Percentiles rank a stretch among this genome's conserved stretches.
Conservation (phyloP, 2,329 filamentous ascomycete species). For the Trichoderma simmonsii region DNA sequence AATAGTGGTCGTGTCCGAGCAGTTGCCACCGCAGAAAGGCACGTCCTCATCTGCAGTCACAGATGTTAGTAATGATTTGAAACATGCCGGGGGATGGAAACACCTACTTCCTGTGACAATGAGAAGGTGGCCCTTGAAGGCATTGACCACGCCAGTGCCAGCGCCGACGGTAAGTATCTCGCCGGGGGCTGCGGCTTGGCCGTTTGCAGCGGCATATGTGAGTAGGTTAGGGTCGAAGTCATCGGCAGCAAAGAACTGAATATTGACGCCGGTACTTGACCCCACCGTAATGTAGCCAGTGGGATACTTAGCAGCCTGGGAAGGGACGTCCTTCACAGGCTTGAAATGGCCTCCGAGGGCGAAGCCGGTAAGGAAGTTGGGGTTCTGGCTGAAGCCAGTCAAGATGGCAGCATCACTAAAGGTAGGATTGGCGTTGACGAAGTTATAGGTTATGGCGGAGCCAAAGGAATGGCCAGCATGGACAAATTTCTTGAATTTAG, state of each 20-base stretch:
- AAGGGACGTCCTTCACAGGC: slow-evolving; percentile 35
- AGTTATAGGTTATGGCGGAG: slow-evolving; percentile 53
- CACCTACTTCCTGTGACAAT: slow-evolving; percentile 55
- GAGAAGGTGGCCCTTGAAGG: slow-evolving; percentile 53
- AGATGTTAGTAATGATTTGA: background rate
- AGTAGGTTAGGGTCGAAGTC: slow-evolving; percentile 56
- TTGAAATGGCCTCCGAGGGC: slow-evolving; percentile 46
- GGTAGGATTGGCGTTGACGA: slow-evolving; percentile 50
- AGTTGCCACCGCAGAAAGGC: slow-evolving; percentile 62
- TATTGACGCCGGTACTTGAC: slow-evolving; percentile 48
- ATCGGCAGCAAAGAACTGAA: slow-evolving; percentile 50
- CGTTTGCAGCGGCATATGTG: slow-evolving; percentile 41
- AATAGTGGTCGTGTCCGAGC: slow-evolving; percentile 43
- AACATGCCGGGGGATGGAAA: background rate
- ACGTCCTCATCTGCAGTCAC: slow-evolving; percentile 41
- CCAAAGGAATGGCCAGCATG: slow-evolving; percentile 66
- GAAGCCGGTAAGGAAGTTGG: slow-evolving; percentile 43
- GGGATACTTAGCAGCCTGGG: slow-evolving; percentile 34
- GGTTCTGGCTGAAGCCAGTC: slow-evolving; percentile 56
- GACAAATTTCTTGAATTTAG: slow-evolving; percentile 43
- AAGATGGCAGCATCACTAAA: slow-evolving; percentile 57
- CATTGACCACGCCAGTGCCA: slow-evolving; percentile 32
- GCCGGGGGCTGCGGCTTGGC: slow-evolving; percentile 56
- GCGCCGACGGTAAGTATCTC: slow-evolving; percentile 56
- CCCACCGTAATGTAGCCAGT: slow-evolving; percentile 53